A percentile compares a stretch with the other conserved stretches of the same genome.
phyloP scores from a whole-genome alignment of 495 filamentous ascomycete species.

The Saxophila tyrrhenica region DNA sequence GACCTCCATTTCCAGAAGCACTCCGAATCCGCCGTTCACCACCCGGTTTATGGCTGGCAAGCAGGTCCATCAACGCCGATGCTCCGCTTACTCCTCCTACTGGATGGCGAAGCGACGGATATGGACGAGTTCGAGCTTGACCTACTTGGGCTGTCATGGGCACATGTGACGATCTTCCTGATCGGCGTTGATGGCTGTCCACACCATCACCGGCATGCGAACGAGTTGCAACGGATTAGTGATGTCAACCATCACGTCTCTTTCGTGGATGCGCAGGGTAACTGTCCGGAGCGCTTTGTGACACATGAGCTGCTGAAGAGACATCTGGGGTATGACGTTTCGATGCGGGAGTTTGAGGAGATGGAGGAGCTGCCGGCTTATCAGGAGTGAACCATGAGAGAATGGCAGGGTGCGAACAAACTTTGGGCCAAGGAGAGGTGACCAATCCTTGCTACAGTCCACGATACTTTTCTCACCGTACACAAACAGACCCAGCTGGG shows the following conservation, averaged over 20 bases:
- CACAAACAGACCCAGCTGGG: too few relatives aligned
- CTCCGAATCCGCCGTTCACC: conserved; percentile 35
- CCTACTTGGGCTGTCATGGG: conserved; percentile 36
- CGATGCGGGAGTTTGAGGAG: conserved; percentile 35
- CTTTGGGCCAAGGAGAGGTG: too few relatives aligned
- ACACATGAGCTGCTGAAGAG: conserved; percentile 40
- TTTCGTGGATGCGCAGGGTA: conserved; percentile 41
- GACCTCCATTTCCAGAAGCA: conserved; percentile 40
- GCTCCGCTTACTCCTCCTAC: conserved; percentile 33
- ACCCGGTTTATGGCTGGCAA: conserved; percentile 40
- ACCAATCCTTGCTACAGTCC: too few relatives aligned
- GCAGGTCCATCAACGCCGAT: conserved; percentile 37
- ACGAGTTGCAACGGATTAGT: conserved; percentile 37
- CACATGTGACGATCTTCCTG: conserved; percentile 39
- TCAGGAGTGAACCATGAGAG: not conserved
- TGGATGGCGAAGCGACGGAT: conserved; percentile 38
- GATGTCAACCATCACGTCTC: conserved; percentile 38
- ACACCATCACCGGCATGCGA: conserved; percentile 40
- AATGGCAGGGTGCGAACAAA: too few relatives aligned
- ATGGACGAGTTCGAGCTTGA: conserved; percentile 44
- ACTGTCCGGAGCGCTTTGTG: conserved; percentile 36
- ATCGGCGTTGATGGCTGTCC: conserved; percentile 40
- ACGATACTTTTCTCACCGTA: too few relatives aligned
- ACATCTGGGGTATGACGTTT: conserved; percentile 36
- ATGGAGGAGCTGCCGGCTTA: conserved; percentile 19